phyloP scores from a whole-genome alignment of 2,329 filamentous ascomycete genomes.

The Xylaria hypoxylon region DNA sequence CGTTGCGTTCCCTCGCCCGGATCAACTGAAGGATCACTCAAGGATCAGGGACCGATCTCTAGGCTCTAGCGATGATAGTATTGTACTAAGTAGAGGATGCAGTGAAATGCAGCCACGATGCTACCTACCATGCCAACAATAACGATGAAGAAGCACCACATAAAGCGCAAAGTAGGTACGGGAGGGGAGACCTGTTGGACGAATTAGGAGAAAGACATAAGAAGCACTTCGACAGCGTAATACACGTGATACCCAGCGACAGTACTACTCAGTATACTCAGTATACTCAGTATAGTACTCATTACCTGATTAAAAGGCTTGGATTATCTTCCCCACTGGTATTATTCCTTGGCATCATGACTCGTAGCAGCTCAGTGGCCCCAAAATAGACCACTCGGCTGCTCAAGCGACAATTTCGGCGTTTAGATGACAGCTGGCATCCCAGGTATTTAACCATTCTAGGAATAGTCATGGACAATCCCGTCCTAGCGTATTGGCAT shows the following conservation, averaged over 20 bases:
- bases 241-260: not conserved
- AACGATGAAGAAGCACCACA: not conserved
- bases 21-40: slow-evolving; percentile 13
- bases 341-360: slow-evolving; percentile 20
- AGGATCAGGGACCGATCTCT: not conserved
- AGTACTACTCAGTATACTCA: no score
- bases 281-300: not conserved
- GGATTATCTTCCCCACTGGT: slow-evolving; percentile 12
- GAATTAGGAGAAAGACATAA: not conserved
- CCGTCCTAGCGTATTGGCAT: slow-evolving; percentile 22
- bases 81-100: not conserved
- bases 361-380: slow-evolving; percentile 2
- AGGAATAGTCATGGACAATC: slow-evolving; percentile 19
- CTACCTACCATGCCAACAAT: not conserved
- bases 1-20: not conserved
- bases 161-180: not conserved
- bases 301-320: not conserved
- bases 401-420: slow-evolving; percentile 34
- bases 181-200: not conserved
- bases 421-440: slow-evolving; percentile 23
- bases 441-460: slow-evolving; percentile 13
- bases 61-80: not conserved
- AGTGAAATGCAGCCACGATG: not conserved
- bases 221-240: no score
- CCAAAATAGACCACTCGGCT: slow-evolving; percentile 37